Evolutionary conservation across 352 stramenopile genomes (phyloP).

Genomic region (Phytopythium montanum): DNA sequence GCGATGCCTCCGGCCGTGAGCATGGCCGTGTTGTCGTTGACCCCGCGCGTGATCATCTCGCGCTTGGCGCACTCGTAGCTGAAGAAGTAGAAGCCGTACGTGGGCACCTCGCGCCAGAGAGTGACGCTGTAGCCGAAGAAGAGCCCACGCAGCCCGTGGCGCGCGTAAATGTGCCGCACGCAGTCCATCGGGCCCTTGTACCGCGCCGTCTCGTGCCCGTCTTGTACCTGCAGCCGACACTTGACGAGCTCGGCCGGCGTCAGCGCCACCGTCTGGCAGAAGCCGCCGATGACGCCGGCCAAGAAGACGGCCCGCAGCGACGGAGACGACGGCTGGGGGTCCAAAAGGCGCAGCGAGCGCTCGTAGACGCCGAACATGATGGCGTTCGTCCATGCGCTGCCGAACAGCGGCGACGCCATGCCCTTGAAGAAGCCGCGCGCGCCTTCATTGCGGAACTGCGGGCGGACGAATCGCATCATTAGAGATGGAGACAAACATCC

Average conservation of each 20-base stretch:
- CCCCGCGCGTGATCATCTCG: constrained; percentile 46
- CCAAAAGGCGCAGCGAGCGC: constrained; percentile 57
- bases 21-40: constrained; percentile 71
- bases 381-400: constrained; percentile 82
- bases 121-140: constrained; percentile 78
- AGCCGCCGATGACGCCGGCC: constrained; percentile 64
- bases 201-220: constrained; percentile 41
- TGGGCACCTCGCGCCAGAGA: constrained; percentile 71
- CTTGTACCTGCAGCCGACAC: constrained; percentile 76
- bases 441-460: constrained; percentile 47
- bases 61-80: constrained; percentile 81
- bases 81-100: constrained; percentile 83
- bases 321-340: constrained; percentile 44
- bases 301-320: constrained; percentile 66
- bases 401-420: constrained; percentile 75
- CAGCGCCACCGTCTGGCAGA: constrained; percentile 72
- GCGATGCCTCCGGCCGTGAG: constrained; percentile 73
- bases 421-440: constrained; percentile 82
- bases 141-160: constrained; percentile 49
- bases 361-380: constrained; percentile 86
- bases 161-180: constrained; percentile 66
- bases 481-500: neutral
- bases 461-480: neutral
- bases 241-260: constrained; percentile 84
- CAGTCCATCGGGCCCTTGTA: constrained; percentile 72